A percentile compares a stretch with the other conserved stretches of the same genome.
These are phyloP conservation scores for Aspergillus sp. DNA, from an alignment of 2,329 filamentous ascomycete species.

Conservation along the genomic window DNA sequence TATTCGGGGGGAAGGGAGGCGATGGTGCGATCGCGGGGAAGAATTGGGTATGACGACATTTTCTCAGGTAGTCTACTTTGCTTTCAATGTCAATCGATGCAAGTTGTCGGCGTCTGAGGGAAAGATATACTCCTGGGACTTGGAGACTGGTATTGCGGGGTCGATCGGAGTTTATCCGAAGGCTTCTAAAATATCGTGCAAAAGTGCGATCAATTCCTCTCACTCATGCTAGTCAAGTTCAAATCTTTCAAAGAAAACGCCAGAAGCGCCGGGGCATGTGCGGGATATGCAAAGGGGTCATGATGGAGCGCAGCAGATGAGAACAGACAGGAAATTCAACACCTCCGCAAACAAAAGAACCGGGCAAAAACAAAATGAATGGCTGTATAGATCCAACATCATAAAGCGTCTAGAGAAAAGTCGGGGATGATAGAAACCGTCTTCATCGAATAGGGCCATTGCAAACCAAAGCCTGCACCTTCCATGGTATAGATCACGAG, in stretches of 20 bases:
- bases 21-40: constrained; percentile 33
- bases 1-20: constrained; percentile 36
- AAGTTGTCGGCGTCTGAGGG: not conserved
- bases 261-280: constrained; percentile 32
- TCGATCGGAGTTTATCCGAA: constrained; percentile 14
- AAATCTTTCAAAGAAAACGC: constrained; percentile 21
- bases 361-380: constrained; percentile 18
- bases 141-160: not conserved
- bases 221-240: constrained; percentile 14
- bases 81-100: not conserved
- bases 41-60: constrained; percentile 31
- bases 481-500: constrained; percentile 21
- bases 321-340: constrained; percentile 14
- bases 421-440: not conserved
- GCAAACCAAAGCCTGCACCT: constrained; percentile 18
- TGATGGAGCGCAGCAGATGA: constrained; percentile 19
- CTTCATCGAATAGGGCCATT: constrained; percentile 11
- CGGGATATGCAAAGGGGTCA: constrained; percentile 29
- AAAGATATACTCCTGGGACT: not conserved
- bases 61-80: not conserved
- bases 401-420: constrained; percentile 23
- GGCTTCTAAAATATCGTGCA: not conserved
- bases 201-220: constrained; percentile 13
- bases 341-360: constrained; percentile 20
- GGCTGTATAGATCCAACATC: constrained; percentile 27